Percentiles rank a stretch among this genome's conserved stretches.
Evolutionary conservation across 2,329 filamentous ascomycete species (phyloP).

Genomic region (Paecilomyces variotii): DNA sequence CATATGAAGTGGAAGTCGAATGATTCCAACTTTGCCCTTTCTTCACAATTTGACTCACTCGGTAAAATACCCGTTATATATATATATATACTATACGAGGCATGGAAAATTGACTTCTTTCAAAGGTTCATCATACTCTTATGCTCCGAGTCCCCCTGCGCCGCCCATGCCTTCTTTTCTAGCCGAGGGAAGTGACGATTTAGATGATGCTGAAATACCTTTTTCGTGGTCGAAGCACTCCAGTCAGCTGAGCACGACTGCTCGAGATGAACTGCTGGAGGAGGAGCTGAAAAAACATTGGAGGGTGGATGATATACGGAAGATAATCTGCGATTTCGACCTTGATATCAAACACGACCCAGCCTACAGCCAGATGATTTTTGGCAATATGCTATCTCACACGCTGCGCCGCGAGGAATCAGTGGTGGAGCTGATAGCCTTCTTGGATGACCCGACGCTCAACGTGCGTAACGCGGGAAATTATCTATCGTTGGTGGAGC

Average conservation of each 20-base stretch:
- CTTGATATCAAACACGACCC: conserved; percentile 29
- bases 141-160: conserved; percentile 11
- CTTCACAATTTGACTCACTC: conserved; percentile 12
- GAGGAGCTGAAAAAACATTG: conserved; percentile 12
- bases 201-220: background rate
- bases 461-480: conserved; percentile 30
- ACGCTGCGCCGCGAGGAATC: conserved; percentile 2
- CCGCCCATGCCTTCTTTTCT: conserved; percentile 6
- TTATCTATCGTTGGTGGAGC: conserved; percentile 21
- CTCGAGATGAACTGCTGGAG: conserved; percentile 8
- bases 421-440: conserved; percentile 18
- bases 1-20: conserved; percentile 27
- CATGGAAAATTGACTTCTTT: background rate
- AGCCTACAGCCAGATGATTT: conserved; percentile 26
- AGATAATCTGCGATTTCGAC: conserved; percentile 17
- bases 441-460: conserved; percentile 28
- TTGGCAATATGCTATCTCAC: conserved; percentile 21
- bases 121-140: conserved; percentile 13
- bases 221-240: background rate
- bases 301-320: conserved; percentile 20
- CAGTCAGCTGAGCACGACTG: background rate
- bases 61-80: conserved; percentile 12
- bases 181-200: background rate
- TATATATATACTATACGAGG: background rate
- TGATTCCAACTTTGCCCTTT: conserved; percentile 10